A percentile compares a stretch with the other conserved stretches of the same genome.
Evolutionary conservation across 371 early-diverging fungal genomes (phyloP).

Genomic region (Mucor circinelloides): DNA sequence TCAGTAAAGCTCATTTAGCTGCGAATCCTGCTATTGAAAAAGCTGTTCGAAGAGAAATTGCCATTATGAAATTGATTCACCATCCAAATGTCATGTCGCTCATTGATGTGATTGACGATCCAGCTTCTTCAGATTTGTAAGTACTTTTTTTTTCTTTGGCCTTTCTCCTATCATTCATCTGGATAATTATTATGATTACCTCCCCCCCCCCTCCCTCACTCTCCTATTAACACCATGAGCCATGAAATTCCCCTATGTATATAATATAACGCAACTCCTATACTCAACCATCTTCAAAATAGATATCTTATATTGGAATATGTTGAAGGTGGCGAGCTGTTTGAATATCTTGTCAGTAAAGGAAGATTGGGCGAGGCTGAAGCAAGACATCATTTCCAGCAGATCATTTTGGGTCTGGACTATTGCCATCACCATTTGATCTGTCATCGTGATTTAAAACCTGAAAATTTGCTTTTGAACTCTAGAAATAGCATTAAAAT

Average conservation of each 20-base stretch:
- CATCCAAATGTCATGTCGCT: constrained; percentile 75
- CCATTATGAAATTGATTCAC: constrained; percentile 70
- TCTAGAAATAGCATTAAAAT: constrained; percentile 77
- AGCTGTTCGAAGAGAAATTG: constrained; percentile 73
- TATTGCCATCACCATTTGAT: constrained; percentile 82
- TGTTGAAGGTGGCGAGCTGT: constrained; percentile 54
- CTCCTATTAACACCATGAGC: background rate
- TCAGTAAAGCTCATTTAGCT: constrained; percentile 50
- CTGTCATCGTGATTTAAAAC: constrained; percentile 95
- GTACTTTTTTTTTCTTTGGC: background rate
- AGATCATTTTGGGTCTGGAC: constrained; percentile 92
- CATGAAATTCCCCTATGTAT: background rate
- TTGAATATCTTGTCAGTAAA: constrained; percentile 53
- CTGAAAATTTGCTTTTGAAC: constrained; percentile 93
- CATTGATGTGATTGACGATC: constrained; percentile 75
- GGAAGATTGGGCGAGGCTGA: constrained; percentile 70
- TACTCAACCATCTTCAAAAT: background rate
- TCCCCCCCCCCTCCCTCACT: background rate
- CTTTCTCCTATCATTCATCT: background rate
- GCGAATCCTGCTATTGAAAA: constrained; percentile 65
- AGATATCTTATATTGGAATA: constrained; percentile 52
- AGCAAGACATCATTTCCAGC: constrained; percentile 92
- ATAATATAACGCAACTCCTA: background rate
- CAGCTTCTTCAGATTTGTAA: constrained; percentile 69
- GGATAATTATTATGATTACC: background rate